phyloP scores from a whole-genome alignment of 768 basidiomycete species.

The Pholiota conissans region DNA sequence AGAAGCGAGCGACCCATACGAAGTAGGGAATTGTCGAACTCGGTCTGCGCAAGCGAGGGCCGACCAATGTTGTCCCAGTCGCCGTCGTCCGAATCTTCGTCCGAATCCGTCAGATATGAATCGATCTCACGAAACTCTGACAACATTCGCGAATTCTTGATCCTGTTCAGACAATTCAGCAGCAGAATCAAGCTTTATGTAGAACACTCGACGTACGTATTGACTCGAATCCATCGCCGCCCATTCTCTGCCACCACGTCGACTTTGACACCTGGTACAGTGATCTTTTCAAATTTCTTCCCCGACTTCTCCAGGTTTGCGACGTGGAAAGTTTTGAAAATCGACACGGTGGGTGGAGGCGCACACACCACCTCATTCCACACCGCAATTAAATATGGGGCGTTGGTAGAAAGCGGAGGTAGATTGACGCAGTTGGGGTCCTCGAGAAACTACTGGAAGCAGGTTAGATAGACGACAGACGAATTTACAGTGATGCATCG shows the following conservation, averaged over 20 bases:
- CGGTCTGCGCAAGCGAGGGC: slow-evolving; percentile 45
- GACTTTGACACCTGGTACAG: slow-evolving; percentile 58
- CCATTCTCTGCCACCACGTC: slow-evolving; percentile 82
- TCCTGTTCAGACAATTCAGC: slow-evolving; percentile 37
- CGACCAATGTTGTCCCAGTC: slow-evolving; percentile 47
- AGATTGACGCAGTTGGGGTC: slow-evolving; percentile 42
- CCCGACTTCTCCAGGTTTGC: slow-evolving; percentile 20
- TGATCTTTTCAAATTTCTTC: slow-evolving; percentile 13
- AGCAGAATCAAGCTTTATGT: background rate
- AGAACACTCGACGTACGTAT: slow-evolving; percentile 70
- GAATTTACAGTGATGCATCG: background rate
- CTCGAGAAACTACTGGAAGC: slow-evolving; percentile 62
- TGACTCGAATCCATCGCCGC: slow-evolving; percentile 78
- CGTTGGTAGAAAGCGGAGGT: slow-evolving; percentile 68
- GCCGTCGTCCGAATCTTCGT: slow-evolving; percentile 44
- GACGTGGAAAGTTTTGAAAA: slow-evolving; percentile 55
- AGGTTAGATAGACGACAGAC: slow-evolving; percentile 14
- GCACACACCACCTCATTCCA: slow-evolving; percentile 78
- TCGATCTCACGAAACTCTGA: slow-evolving; percentile 86
- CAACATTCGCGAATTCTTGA: slow-evolving; percentile 73
- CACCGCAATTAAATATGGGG: slow-evolving; percentile 77
- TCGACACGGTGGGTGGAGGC: slow-evolving; percentile 51
- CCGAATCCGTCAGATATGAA: slow-evolving; percentile 68
- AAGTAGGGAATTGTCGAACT: slow-evolving; percentile 74
- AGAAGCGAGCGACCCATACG: slow-evolving; percentile 70